Evolutionary conservation across 176 grass and related monocot species (phyloP), one percentile per base, ranked within the genome.

Genomic region (Oryza longistaminata): DNA sequence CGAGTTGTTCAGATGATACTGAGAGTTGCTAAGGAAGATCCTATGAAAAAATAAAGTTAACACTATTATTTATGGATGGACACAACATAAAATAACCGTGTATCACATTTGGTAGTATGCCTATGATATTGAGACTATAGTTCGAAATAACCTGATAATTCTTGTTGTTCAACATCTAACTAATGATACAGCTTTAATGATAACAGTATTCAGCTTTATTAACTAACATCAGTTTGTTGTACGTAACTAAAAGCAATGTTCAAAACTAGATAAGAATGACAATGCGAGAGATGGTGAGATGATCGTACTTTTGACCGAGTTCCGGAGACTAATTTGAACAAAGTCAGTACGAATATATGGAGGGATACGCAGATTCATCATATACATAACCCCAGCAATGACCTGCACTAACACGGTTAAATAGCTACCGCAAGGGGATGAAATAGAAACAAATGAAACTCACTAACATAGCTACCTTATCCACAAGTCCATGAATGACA

Each of bases 401-500:
- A 98, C 91, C 96, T 98, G 75, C 70, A 82, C 69, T 82, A 9
- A 88, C 42, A 83, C 15, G 45, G 9, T 75, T 65, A 86, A 85
- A 72, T 74, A 25, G 67, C 43, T 55, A 62, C 66, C 48, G 25
- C 33, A 83, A 67, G 48, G 71, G 48, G 64, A 71, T 61, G 85
- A 85, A 66, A 68, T 52, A 81, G 50, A 77, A 87, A 81, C 26
- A 89, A 83, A 52, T 17, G 58, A 85, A 88, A 11, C 26, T 44
- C 48, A 27, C 31, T 73, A 61, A 81, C 73, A 87, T 40, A 81
- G 15, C 40, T 78, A 98, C 96, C 96, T 95, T 92, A 87, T 98
- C 96, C 33, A 98, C 96, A 12, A 95, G 73, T 24, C 91, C 96
- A 92, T 93, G 96, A 79, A 98, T 98, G 71, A 98, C 93, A 87